Conservation (phyloP, 2,329 filamentous ascomycete species). For the Cladophialophora exuberans region DNA sequence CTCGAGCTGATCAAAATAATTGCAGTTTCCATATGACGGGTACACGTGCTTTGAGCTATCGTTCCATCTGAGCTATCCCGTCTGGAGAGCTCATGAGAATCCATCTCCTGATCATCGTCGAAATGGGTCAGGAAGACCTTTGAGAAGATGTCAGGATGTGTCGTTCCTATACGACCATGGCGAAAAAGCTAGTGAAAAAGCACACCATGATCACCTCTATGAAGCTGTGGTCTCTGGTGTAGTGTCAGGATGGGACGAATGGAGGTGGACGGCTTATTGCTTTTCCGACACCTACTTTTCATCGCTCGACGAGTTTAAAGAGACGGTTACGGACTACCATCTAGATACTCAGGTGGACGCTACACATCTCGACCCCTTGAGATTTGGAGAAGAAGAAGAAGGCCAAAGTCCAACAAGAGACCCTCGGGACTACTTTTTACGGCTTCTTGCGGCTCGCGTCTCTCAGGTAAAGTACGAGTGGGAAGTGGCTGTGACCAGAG, state of each 20-base stretch:
- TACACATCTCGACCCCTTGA: background rate
- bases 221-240: slow-evolving; percentile 6
- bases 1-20: too few species aligned
- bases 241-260: slow-evolving; percentile 2
- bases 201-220: slow-evolving; percentile 4
- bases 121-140: background rate
- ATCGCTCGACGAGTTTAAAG: background rate
- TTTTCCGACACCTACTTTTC: slow-evolving; percentile 9
- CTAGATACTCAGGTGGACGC: background rate
- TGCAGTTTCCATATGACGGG: too few species aligned
- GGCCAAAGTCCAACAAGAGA: background rate
- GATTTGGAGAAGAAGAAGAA: background rate
- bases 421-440: background rate
- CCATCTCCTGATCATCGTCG: background rate
- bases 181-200: too few species aligned
- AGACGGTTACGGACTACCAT: background rate
- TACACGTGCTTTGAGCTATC: slow-evolving; percentile 5
- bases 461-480: background rate
- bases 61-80: slow-evolving; percentile 3
- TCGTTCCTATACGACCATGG: background rate
- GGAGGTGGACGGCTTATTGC: slow-evolving; percentile 6
- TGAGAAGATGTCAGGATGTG: background rate
- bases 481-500: background rate
- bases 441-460: background rate
- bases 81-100: background rate